These are phyloP conservation scores for Neurospora pannonica DNA, from an alignment of 495 filamentous ascomycete genomes.

Conservation along the genomic window DNA sequence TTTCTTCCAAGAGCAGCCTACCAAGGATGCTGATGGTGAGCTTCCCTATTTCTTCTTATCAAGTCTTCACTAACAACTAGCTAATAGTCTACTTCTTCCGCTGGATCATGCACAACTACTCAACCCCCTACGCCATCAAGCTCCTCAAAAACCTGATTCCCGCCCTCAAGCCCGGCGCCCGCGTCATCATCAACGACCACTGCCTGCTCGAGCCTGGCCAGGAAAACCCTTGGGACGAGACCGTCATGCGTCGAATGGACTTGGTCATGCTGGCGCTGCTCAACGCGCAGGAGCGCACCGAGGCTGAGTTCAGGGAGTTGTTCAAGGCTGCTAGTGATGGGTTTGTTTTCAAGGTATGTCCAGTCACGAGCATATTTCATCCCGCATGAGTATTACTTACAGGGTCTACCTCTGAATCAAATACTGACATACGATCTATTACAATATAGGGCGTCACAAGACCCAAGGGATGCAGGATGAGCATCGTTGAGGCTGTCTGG, in stretches of 20 bases:
- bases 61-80: neutral
- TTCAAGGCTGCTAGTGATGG: constrained; percentile 36
- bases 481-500: constrained; percentile 43
- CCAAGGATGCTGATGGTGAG: constrained; percentile 40
- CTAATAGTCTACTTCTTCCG: constrained; percentile 43
- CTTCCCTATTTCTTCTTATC: neutral
- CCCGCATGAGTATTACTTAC: neutral
- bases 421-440: constrained; percentile 2
- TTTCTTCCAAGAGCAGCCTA: constrained; percentile 45
- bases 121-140: constrained; percentile 45
- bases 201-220: constrained; percentile 35
- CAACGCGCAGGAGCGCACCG: constrained; percentile 45
- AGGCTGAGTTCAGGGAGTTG: constrained; percentile 36
- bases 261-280: constrained; percentile 45
- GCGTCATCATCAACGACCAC: constrained; percentile 44
- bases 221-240: constrained; percentile 40
- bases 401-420: neutral
- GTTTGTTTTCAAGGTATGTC: constrained; percentile 35
- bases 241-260: constrained; percentile 45
- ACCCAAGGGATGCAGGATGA: constrained; percentile 37
- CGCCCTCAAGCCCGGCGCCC: constrained; percentile 44
- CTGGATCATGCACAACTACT: constrained; percentile 52
- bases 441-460: constrained; percentile 24
- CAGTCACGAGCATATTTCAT: neutral
- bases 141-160: constrained; percentile 45